These are phyloP conservation scores for Chernovozyma aurita DNA, from an alignment of 1,139 yeast genomes.

Conservation along the genomic window DNA sequence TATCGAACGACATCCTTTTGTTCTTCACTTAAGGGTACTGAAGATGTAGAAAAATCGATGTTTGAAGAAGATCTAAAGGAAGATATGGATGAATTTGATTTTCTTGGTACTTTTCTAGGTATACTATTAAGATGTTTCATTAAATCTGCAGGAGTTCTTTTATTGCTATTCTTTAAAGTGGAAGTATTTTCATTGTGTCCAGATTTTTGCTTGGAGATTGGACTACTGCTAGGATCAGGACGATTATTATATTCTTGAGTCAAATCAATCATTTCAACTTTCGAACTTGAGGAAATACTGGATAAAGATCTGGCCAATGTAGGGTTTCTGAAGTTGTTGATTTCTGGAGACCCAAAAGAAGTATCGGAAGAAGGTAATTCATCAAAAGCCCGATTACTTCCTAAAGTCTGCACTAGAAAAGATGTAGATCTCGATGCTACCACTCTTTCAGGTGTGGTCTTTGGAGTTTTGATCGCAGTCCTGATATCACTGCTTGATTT, in stretches of 20 bases:
- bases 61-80: constrained; percentile 1
- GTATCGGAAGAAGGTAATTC: constrained; percentile 25
- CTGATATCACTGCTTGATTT: constrained; percentile 1
- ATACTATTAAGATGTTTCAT: constrained; percentile 2
- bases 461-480: background rate
- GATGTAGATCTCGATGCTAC: constrained; percentile 17
- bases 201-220: background rate
- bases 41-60: constrained; percentile 6
- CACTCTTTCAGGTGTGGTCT: constrained; percentile 18
- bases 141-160: constrained; percentile 8
- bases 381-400: constrained; percentile 17
- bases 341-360: constrained; percentile 28
- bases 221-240: constrained; percentile 5
- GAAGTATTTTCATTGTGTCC: background rate
- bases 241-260: constrained; percentile 7
- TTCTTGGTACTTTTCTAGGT: constrained; percentile 5
- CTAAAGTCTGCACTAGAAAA: constrained; percentile 13
- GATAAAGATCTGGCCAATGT: constrained; percentile 12
- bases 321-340: constrained; percentile 24
- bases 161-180: no score
- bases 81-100: background rate
- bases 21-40: constrained; percentile 43
- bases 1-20: constrained; percentile 66
- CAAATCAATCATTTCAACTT: constrained; percentile 9
- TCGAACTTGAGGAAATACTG: constrained; percentile 1